Conservation (phyloP, 1,284 basidiomycete species). For the Marasmius oreades region DNA sequence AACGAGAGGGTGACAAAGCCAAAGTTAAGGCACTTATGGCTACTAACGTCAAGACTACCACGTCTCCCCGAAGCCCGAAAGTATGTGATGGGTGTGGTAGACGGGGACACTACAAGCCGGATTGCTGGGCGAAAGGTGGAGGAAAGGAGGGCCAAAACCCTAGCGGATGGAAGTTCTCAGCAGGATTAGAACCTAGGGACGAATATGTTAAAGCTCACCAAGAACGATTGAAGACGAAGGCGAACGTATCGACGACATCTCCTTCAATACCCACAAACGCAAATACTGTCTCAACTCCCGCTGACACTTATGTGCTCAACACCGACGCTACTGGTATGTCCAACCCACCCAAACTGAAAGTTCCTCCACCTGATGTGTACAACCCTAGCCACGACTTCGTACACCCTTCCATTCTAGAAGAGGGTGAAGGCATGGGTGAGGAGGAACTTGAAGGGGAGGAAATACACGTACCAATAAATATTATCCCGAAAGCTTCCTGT, state of each 20-base stretch:
- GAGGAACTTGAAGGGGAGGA: too few relatives aligned
- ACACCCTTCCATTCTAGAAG: background rate
- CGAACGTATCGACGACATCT: background rate
- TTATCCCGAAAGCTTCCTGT: background rate
- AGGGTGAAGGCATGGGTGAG: background rate
- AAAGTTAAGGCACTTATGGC: too few relatives aligned
- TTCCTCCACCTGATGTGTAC: background rate
- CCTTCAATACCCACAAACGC: background rate
- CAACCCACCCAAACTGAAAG: background rate
- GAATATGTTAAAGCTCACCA: too few relatives aligned
- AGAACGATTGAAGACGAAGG: background rate
- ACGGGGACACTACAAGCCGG: too few relatives aligned
- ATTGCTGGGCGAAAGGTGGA: too few relatives aligned
- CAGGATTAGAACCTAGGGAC: background rate
- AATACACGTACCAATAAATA: background rate
- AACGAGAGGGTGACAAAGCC: background rate
- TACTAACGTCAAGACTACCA: background rate
- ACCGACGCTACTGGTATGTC: background rate
- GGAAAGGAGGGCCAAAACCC: background rate
- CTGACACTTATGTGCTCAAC: background rate
- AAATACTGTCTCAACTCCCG: background rate
- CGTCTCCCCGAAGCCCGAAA: background rate
- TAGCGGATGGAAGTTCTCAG: background rate
- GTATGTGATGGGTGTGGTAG: background rate
- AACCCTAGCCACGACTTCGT: background rate